Evolutionary conservation across 116 monocot species (phyloP).

Genomic region (Trichopus zeylanicus): DNA sequence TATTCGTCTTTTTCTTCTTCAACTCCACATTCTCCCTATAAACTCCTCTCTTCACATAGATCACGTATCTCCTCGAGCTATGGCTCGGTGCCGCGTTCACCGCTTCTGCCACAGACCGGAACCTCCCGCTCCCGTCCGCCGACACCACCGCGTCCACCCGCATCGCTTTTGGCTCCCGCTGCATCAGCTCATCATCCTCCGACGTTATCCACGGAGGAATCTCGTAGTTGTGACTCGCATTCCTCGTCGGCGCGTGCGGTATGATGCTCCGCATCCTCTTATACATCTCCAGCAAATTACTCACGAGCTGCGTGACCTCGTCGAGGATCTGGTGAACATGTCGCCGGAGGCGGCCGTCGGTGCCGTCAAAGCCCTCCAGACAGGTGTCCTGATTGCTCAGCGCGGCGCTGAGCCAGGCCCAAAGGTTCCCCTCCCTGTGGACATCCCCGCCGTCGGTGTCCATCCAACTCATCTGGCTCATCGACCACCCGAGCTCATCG

Average conservation of each 20-base stretch:
- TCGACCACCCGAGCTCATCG: slow-evolving; percentile 55
- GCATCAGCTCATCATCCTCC: slow-evolving; percentile 22
- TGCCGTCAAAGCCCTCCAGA: slow-evolving; percentile 80
- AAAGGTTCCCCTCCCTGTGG: slow-evolving; percentile 48
- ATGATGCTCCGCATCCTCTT: slow-evolving; percentile 41
- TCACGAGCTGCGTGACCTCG: slow-evolving; percentile 55
- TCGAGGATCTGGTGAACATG: slow-evolving; percentile 26
- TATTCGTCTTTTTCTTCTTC: slow-evolving; percentile 81
- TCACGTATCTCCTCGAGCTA: slow-evolving; percentile 60
- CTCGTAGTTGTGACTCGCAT: slow-evolving; percentile 8
- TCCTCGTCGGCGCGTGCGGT: slow-evolving; percentile 19
- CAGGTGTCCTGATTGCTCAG: slow-evolving; percentile 88
- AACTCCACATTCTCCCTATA: slow-evolving; percentile 85
- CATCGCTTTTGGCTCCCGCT: slow-evolving; percentile 16
- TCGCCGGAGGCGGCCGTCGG: slow-evolving; percentile 55
- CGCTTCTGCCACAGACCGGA: slow-evolving; percentile 56
- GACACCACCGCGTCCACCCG: slow-evolving; percentile 62
- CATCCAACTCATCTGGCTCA: slow-evolving; percentile 33
- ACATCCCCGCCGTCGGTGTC: slow-evolving; percentile 5
- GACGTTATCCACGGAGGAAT: slow-evolving; percentile 34
- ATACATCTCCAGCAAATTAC: slow-evolving; percentile 58
- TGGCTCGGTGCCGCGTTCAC: slow-evolving; percentile 49
- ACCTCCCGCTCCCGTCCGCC: slow-evolving; percentile 59
- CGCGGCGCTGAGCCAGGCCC: slow-evolving; percentile 88
- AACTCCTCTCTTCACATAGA: slow-evolving; percentile 73